Evolutionary conservation across 1,284 basidiomycete species (phyloP), one percentile per base, ranked within the genome.

Genomic region (Naganishia albida): DNA sequence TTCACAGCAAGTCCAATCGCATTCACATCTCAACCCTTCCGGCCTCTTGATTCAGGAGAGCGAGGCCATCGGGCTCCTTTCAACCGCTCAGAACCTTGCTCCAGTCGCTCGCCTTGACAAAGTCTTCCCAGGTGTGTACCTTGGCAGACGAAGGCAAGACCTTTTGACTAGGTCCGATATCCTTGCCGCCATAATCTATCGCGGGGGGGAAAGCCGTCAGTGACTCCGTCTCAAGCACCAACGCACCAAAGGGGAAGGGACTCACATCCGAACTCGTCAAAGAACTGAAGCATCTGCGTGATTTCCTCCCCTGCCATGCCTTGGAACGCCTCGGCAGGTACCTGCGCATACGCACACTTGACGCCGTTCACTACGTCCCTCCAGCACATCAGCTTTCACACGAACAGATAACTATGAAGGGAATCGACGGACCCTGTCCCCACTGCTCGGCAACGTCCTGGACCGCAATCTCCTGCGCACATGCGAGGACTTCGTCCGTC

Each of bases 161-260:
- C 26, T 64, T 54, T n/a, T 54, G 50, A 28, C 63, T 62, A 8
- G 63, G 42, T 7, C 12, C 26, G 40, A 63, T 20, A 46, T 65
- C 59, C 7, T 68, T 64, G n/a, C 62, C 66, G n/a, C 67, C 67
- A 30, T 65, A 68, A 48, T 68, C 67, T 68, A 52, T 28, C n/a
- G n/a, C n/a, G n/a, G n/a, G n/a, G n/a, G 39, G 18, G 39, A 25
- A 25, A 28, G 6, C 7, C 12, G 16, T 8, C 40, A 2, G 30
- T 18, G 10, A 15, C 23, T 34, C 44, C 26, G 43, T 18, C 23
- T 7, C 39, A 26, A 30, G 30, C 25, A 25, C 3, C 20, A 2
- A 16, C 7, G 40, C 26, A 26, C 13, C 7, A 26, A 30, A 34
- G 25, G 39, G 15, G 20, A 34, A 2, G 25, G 30, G n/a, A 50